Evolutionary conservation across 371 early-diverging fungal genomes (phyloP).

Genomic region (Nematocida ironsii): DNA sequence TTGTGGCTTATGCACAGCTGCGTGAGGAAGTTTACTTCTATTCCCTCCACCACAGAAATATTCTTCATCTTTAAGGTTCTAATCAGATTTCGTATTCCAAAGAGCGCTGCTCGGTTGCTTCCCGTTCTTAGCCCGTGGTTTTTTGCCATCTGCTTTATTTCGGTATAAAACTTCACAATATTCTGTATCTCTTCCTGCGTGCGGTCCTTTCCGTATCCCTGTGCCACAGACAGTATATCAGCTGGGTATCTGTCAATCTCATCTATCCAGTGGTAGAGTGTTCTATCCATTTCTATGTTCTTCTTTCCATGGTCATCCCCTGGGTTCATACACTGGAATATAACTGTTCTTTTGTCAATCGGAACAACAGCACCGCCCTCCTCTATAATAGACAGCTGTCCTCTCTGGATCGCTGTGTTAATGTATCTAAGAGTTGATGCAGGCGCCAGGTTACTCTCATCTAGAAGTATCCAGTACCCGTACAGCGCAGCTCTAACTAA

Average conservation of each 20-base stretch:
- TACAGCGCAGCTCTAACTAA: conserved; percentile 86
- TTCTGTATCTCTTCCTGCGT: conserved; percentile 6
- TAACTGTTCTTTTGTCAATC: conserved; percentile 68
- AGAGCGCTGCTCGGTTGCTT: conserved; percentile 47
- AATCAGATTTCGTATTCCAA: conserved; percentile 54
- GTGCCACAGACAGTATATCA: conserved; percentile 38
- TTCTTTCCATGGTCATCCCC: conserved; percentile 92
- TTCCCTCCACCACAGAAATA: conserved; percentile 9
- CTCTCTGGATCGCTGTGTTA: conserved; percentile 1
- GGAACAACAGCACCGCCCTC: conserved; percentile 11
- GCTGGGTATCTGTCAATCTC: conserved; percentile 33
- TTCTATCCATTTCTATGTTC: conserved; percentile 72
- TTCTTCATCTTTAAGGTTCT: conserved; percentile 34
- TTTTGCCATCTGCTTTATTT: conserved; percentile 20
- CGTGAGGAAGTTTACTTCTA: conserved; percentile 36
- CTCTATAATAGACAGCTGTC: conserved; percentile 29
- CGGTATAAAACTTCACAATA: conserved; percentile 41
- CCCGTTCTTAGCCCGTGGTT: conserved; percentile 30
- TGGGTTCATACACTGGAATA: conserved; percentile 99
- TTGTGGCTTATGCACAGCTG: conserved; percentile 62
- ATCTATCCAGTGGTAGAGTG: conserved; percentile 35
- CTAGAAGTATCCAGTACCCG: conserved; percentile 98
- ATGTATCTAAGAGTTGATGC: conserved; percentile 31
- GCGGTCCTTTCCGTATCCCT: conserved; percentile 24
- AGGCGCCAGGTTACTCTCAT: conserved; percentile 85